A percentile compares a stretch with the other conserved stretches of the same genome.
Conservation (phyloP, 2,329 filamentous ascomycete species). For the Paecilomyces sp. region DNA sequence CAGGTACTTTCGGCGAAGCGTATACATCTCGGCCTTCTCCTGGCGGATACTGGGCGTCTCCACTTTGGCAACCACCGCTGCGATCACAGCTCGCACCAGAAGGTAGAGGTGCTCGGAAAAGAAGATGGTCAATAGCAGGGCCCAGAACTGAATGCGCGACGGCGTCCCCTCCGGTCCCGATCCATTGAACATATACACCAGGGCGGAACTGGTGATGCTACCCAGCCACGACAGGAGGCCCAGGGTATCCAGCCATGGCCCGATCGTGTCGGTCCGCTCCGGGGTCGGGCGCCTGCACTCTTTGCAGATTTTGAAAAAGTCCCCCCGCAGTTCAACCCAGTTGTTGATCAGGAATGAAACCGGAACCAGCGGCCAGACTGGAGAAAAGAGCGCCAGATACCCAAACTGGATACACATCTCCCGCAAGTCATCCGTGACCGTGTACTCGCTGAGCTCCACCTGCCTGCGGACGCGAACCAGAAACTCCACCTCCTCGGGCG, state of each 20-base stretch:
- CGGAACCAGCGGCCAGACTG: conserved; percentile 86
- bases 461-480: conserved; percentile 77
- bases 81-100: conserved; percentile 64
- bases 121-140: conserved; percentile 71
- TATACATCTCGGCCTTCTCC: conserved; percentile 72
- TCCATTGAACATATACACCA: conserved; percentile 81
- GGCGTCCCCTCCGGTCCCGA: conserved; percentile 34
- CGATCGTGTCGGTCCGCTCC: conserved; percentile 86
- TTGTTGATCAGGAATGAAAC: conserved; percentile 91
- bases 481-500: conserved; percentile 73
- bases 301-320: conserved; percentile 90
- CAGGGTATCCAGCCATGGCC: conserved; percentile 84
- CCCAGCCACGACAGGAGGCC: conserved; percentile 91
- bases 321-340: conserved; percentile 89
- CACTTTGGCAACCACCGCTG: conserved; percentile 66
- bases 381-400: conserved; percentile 86
- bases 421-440: conserved; percentile 82
- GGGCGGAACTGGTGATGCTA: conserved; percentile 76
- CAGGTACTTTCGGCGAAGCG: conserved; percentile 71
- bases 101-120: conserved; percentile 87
- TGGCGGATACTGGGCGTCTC: conserved; percentile 82
- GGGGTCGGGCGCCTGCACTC: conserved; percentile 86
- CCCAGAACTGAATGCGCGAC: conserved; percentile 69
- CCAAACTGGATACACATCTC: conserved; percentile 92
- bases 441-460: conserved; percentile 76